phyloP scores from a whole-genome alignment of 495 filamentous ascomycete species.

The Penicillium malachiteum region DNA sequence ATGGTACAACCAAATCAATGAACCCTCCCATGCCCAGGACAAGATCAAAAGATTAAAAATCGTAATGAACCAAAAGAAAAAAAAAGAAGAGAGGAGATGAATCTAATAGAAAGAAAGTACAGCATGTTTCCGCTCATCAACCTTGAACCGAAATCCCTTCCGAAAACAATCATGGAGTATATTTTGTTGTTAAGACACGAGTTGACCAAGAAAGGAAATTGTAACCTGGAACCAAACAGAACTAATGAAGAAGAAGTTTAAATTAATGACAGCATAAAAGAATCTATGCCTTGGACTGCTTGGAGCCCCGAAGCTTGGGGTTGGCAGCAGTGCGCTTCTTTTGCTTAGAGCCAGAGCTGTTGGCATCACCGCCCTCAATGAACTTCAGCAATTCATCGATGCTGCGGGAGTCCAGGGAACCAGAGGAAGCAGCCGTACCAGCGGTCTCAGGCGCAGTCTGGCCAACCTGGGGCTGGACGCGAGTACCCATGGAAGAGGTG shows the following conservation, averaged over 20 bases:
- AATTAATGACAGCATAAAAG: background rate
- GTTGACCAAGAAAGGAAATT: slow-evolving; percentile 27
- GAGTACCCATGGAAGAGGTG: slow-evolving; percentile 48
- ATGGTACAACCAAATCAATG: slow-evolving; percentile 33
- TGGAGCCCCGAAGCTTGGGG: slow-evolving; percentile 63
- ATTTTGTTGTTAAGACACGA: slow-evolving; percentile 37
- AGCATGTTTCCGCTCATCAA: slow-evolving; percentile 37
- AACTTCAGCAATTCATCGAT: slow-evolving; percentile 86
- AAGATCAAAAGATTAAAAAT: slow-evolving; percentile 19
- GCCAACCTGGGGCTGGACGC: slow-evolving; percentile 54
- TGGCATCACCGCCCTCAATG: slow-evolving; percentile 71
- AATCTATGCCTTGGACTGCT: slow-evolving; percentile 39
- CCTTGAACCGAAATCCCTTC: slow-evolving; percentile 24
- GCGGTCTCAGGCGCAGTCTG: slow-evolving; percentile 49
- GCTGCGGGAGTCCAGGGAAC: slow-evolving; percentile 64
- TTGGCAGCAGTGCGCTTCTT: slow-evolving; percentile 69
- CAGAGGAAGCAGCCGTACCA: slow-evolving; percentile 33
- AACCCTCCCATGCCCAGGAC: slow-evolving; percentile 35
- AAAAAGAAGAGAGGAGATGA: slow-evolving; percentile 38
- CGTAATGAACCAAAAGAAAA: slow-evolving; percentile 17
- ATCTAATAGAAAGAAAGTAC: slow-evolving; percentile 35
- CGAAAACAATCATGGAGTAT: slow-evolving; percentile 29
- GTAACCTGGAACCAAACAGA: background rate
- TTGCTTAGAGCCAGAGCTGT: slow-evolving; percentile 54
- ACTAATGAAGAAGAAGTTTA: background rate